These are phyloP conservation scores for Cordyceps javanica DNA, from an alignment of 2,329 filamentous ascomycete species.

Conservation along the genomic window DNA sequence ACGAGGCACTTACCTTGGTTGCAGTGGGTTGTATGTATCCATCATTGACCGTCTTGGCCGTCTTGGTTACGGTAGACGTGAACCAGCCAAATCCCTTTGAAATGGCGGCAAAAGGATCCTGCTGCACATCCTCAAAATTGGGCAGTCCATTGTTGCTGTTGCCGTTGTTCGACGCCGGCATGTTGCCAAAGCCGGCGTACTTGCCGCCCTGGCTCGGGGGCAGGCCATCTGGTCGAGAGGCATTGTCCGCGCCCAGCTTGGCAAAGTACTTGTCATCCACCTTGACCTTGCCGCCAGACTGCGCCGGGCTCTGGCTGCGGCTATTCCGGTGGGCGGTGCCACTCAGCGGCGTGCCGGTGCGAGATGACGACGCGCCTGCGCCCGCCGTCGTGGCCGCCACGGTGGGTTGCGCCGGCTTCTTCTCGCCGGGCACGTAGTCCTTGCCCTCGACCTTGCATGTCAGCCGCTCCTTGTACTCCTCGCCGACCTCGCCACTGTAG, in stretches of 20 bases:
- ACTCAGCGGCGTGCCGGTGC: constrained; percentile 31
- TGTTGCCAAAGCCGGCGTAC: constrained; percentile 84
- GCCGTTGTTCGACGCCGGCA: constrained; percentile 48
- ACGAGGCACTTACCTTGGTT: constrained; percentile 56
- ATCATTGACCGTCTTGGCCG: constrained; percentile 85
- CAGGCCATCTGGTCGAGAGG: constrained; percentile 63
- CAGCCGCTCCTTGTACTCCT: constrained; percentile 91
- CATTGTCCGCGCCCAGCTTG: constrained; percentile 76
- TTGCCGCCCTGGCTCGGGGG: constrained; percentile 90
- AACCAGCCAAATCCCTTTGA: constrained; percentile 96
- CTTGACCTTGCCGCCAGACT: constrained; percentile 44
- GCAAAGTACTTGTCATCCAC: constrained; percentile 89
- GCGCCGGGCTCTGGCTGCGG: constrained; percentile 33
- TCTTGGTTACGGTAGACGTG: constrained; percentile 77
- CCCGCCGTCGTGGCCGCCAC: constrained; percentile 19
- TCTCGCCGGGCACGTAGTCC: constrained; percentile 74
- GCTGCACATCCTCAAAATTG: constrained; percentile 80
- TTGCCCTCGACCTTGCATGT: constrained; percentile 80
- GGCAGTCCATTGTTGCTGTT: constrained; percentile 46
- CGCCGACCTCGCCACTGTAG: constrained; percentile 82
- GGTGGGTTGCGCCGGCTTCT: constrained; percentile 34
- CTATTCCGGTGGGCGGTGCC: constrained; percentile 36
- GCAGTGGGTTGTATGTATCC: constrained; percentile 90
- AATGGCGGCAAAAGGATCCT: constrained; percentile 80
- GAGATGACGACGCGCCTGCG: constrained; percentile 28